These are phyloP conservation scores for Nannochloropsis gaditana DNA, from an alignment of 108 stramenopile genomes.

Conservation along the genomic window DNA sequence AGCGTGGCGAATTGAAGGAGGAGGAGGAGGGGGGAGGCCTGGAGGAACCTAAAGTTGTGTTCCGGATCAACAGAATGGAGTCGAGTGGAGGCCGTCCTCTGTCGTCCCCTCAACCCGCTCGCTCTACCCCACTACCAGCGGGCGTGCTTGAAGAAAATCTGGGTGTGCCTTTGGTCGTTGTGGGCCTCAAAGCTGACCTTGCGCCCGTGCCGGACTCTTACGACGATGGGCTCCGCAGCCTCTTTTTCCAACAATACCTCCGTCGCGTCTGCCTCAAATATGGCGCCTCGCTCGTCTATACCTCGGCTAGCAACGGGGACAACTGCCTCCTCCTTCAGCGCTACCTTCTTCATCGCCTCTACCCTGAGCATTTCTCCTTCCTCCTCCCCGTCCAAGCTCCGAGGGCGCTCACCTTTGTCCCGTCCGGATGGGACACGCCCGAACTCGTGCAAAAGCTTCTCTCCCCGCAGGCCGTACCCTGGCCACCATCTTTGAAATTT, in stretches of 20 bases:
- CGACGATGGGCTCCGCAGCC: background rate
- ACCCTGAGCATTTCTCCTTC: background rate
- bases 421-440: background rate
- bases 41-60: background rate
- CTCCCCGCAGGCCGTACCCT: background rate
- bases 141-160: background rate
- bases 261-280: background rate
- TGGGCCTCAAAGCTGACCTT: background rate
- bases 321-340: conserved; percentile 9
- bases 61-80: background rate
- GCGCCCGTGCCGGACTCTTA: background rate
- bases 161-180: background rate
- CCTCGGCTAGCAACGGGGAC: background rate
- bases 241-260: conserved; percentile 9
- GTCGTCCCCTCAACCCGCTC: background rate
- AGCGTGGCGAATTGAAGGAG: background rate
- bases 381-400: background rate
- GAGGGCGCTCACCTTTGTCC: background rate
- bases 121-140: background rate
- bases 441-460: conserved; percentile 4
- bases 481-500: background rate
- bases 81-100: too few relatives aligned
- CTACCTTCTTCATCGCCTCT: conserved; percentile 5
- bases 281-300: background rate
- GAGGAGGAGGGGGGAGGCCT: background rate